Evolutionary conservation across 2,329 filamentous ascomycete genomes (phyloP).

Genomic region (Apiospora phragmitis): DNA sequence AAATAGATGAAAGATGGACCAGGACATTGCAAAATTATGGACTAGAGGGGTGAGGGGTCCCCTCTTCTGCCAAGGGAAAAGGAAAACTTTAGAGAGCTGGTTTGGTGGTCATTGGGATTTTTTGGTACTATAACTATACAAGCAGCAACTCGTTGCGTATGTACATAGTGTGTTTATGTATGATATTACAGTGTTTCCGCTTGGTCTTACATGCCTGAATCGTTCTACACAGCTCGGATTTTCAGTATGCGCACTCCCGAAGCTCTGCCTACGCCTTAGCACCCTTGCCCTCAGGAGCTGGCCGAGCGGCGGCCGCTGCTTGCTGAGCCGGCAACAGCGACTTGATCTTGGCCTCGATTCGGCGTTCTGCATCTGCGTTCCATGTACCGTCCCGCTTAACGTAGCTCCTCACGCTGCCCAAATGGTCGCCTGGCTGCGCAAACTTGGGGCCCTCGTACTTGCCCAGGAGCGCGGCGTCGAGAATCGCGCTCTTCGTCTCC

Average conservation of each 20-base stretch:
- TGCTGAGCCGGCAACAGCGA: neutral
- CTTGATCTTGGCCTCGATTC: slow-evolving; percentile 26
- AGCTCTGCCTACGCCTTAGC: neutral
- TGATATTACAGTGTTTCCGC: slow-evolving; percentile 3
- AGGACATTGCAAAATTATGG: neutral
- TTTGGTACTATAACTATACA: slow-evolving; percentile 5
- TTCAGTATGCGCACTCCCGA: neutral
- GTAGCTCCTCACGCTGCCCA: slow-evolving; percentile 36
- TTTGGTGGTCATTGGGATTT: neutral
- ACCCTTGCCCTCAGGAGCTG: neutral
- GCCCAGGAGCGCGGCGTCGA: slow-evolving; percentile 39
- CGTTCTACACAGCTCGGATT: neutral
- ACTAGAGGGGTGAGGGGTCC: neutral
- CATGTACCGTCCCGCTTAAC: slow-evolving; percentile 34
- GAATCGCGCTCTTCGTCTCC: slow-evolving; percentile 32
- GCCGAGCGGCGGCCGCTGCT: neutral
- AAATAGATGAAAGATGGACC: slow-evolving; percentile 18
- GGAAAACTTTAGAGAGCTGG: neutral
- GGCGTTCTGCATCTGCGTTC: slow-evolving; percentile 24
- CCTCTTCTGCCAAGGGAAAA: neutral
- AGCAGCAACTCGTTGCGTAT: neutral
- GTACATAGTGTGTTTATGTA: neutral
- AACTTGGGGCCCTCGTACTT: slow-evolving; percentile 35
- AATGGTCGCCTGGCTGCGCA: slow-evolving; percentile 25
- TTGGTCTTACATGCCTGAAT: slow-evolving; percentile 1